Percentiles rank a stretch among this genome's conserved stretches.
Conservation (phyloP, 2,329 filamentous ascomycete species). For the Periconia macrospinosa region DNA sequence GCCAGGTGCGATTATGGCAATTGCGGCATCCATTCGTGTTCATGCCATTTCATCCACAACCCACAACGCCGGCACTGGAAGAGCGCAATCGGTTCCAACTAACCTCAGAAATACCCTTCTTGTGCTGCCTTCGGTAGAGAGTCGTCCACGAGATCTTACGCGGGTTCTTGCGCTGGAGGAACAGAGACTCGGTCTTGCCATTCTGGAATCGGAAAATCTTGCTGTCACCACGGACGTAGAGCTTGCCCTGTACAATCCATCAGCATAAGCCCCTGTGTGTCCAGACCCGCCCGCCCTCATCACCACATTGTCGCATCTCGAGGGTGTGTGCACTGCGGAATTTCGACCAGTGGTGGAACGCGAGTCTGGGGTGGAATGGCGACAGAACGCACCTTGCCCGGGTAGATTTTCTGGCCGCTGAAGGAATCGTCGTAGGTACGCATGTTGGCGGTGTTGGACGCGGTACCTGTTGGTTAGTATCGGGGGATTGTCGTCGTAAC, state of each 20-base stretch:
- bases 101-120: slow-evolving; percentile 99
- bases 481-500: slow-evolving; percentile 34
- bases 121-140: slow-evolving; percentile 97
- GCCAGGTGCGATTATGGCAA: not conserved
- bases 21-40: slow-evolving; percentile 16
- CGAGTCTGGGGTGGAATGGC: slow-evolving; percentile 10
- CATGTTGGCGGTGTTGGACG: slow-evolving; percentile 61
- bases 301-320: slow-evolving; percentile 14
- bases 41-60: slow-evolving; percentile 13
- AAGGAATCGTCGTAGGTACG: slow-evolving; percentile 79
- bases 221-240: slow-evolving; percentile 99
- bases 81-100: slow-evolving; percentile 30
- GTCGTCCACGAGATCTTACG: slow-evolving; percentile 98
- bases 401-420: slow-evolving; percentile 78
- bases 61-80: not conserved
- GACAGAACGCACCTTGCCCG: slow-evolving; percentile 67
- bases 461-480: slow-evolving; percentile 43
- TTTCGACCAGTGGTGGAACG: slow-evolving; percentile 26
- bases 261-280: slow-evolving; percentile 25
- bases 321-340: slow-evolving; percentile 14
- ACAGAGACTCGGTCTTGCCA: slow-evolving; percentile 99
- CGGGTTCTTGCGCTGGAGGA: slow-evolving; percentile 99
- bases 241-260: slow-evolving; percentile 75
- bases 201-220: slow-evolving; percentile 99
- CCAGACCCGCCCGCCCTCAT: slow-evolving; percentile 6